Evolutionary conservation across 768 basidiomycete species (phyloP), one percentile per base, ranked within the genome.

Genomic region (Fibroporia radiculosa): DNA sequence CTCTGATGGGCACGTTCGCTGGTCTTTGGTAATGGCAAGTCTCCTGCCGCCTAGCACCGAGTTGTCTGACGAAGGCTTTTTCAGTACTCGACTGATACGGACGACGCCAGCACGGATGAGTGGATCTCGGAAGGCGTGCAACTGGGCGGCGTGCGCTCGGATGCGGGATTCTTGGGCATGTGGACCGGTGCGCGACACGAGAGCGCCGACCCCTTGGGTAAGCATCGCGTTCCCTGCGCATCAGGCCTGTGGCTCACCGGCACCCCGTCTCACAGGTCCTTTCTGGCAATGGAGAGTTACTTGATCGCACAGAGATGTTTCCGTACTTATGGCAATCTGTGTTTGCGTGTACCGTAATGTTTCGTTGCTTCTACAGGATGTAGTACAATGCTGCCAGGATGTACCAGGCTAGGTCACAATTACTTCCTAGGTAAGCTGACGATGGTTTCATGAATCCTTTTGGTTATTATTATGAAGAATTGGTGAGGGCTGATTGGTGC

Each of bases 81-180:
- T 36, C 31, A 16, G 32, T 31, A 22, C 20, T 24, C 34, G 14
- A 10, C 8, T 19, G 31, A 40, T 3, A 36, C 37, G 7, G 48
- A 42, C 11, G 59, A 66, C 13, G 51, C 57, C 16, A 48, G 48
- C 4, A 44, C 48, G 4, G 48, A 49, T 6, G 41, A 48, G 3
- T 80, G 78, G 78, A 60, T 64, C 1, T 72, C 68, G 10, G 78
- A 81, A 48, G 74, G 68, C 14, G 61, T 80, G 0, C 78, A 81
- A 48, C 56, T 80, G 12, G 80, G 80, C 11, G 71, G 69, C 2
- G 61, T 75, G 14, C 77, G 76, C 6, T 75, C 75, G 14, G 70
- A 68, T 0, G 53, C 67, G 13, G 79, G 80, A 5, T 55, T 77
- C 2, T 59, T 81, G 1, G 78, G 77, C 10, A 54, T 70, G 63